These are phyloP conservation scores for Rhododendron kiyosumense DNA, from an alignment of 148 eudicot genomes.

Conservation along the genomic window DNA sequence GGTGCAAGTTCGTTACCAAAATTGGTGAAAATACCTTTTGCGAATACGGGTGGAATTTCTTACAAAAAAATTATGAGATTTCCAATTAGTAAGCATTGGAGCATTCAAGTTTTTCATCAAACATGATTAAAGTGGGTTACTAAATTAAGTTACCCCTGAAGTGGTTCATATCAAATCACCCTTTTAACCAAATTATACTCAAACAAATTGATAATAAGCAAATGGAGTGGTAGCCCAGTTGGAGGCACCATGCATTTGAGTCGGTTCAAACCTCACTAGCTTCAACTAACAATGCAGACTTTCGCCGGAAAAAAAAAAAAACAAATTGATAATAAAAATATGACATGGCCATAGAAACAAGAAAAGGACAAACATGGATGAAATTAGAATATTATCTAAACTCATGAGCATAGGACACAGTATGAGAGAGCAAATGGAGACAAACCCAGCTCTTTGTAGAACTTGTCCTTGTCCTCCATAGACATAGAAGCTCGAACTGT, in stretches of 20 bases:
- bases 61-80: too few relatives aligned
- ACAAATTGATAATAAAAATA: not conserved
- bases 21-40: not conserved
- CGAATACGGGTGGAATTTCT: not conserved
- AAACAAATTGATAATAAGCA: not conserved
- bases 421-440: conserved; percentile 13
- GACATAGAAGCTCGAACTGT: conserved; percentile 59
- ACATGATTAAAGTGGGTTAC: not conserved
- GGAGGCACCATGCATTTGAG: too few relatives aligned
- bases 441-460: conserved; percentile 68
- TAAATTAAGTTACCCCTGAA: not conserved
- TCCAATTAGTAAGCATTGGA: not conserved
- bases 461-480: conserved; percentile 49
- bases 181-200: not conserved
- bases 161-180: not conserved
- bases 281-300: too few relatives aligned
- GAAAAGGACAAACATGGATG: not conserved
- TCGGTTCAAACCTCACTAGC: too few relatives aligned
- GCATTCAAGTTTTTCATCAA: not conserved
- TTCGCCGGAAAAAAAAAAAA: too few relatives aligned
- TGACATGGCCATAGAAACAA: not conserved
- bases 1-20: not conserved
- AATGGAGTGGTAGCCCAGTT: too few relatives aligned
- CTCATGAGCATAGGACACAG: not conserved
- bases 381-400: not conserved